Evolutionary conservation across 1,284 basidiomycete genomes (phyloP), one percentile per base, ranked within the genome.

Genomic region (Cryptococcus sp.): DNA sequence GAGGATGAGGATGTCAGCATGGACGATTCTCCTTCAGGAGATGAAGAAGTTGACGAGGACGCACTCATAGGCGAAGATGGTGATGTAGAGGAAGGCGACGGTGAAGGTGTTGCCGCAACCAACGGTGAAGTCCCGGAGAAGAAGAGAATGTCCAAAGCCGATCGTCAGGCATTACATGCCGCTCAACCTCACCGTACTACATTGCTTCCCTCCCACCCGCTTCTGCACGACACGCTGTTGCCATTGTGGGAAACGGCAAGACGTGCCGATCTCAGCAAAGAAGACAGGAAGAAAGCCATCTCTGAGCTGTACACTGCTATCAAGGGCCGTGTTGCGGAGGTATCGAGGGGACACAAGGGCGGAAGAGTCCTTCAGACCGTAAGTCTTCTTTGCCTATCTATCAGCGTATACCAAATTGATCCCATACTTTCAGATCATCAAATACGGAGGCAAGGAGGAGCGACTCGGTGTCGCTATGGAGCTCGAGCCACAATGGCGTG

Each of bases 321-420:
- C 25, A 84, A 88, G 23, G 90, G 90, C 8, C 85, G 86, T 59
- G 86, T 93, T 15, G 86, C 86, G 60, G 91, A 92, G 48, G 86
- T 93, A 50, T 87, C 89, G 7, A 84, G 91, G 70, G 93, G 93
- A 75, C 91, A 94, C 72, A 91, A 93, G 76, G 91, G 90, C 8
- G 91, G 89, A 64, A 82, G 91, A 59, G 89, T 93, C 52, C 83
- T 93, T 23, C 91, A 93, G 76, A 92, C 89, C 0, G 83, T 81
- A 49, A 63, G 79, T 52, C 7, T n/a, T 6, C 17, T 45, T 29
- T 10, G n/a, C 23, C 3, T 19, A 10, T 34, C n/a, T 15, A 13
- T 10, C 48, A 19, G 19, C 25, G 13, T 29, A 46, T 20, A 25
- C 1, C 17, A 16, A 7, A 11, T 46, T 50, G 20, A 48, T 23